These are phyloP conservation scores for Mycena crocata DNA, from an alignment of 768 basidiomycete genomes.

Conservation along the genomic window DNA sequence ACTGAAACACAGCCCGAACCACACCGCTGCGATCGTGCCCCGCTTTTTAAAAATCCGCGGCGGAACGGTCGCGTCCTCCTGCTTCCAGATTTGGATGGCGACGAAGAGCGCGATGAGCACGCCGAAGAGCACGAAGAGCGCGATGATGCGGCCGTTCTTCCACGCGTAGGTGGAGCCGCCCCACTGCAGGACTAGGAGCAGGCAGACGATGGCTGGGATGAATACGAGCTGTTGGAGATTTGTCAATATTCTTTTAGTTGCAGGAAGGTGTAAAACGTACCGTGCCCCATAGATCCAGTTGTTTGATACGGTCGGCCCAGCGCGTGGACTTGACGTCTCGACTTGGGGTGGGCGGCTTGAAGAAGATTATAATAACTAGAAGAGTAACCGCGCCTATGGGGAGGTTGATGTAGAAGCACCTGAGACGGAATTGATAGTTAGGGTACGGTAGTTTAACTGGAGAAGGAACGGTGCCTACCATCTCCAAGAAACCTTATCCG, in stretches of 20 bases:
- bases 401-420: not conserved
- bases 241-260: not conserved
- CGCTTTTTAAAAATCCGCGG: constrained; percentile 31
- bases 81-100: constrained; percentile 31
- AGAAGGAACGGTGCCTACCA: constrained; percentile 54
- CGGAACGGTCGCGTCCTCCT: constrained; percentile 31
- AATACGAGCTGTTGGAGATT: constrained; percentile 6
- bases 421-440: not conserved
- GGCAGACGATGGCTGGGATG: constrained; percentile 30
- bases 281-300: constrained; percentile 24
- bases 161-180: constrained; percentile 58
- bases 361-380: not conserved
- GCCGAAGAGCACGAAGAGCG: constrained; percentile 27
- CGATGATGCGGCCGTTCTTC: constrained; percentile 41
- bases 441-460: constrained; percentile 29
- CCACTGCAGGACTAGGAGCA: constrained; percentile 55
- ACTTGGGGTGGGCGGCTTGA: not conserved
- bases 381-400: not conserved
- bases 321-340: constrained; percentile 9
- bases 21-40: constrained; percentile 17
- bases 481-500: constrained; percentile 39
- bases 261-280: not conserved
- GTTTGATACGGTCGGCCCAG: constrained; percentile 17
- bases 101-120: constrained; percentile 33
- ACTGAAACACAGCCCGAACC: constrained; percentile 20